Percentiles rank a stretch among this genome's conserved stretches.
Evolutionary conservation across 1,284 basidiomycete species (phyloP).

Genomic region (Marasmius fiardii): DNA sequence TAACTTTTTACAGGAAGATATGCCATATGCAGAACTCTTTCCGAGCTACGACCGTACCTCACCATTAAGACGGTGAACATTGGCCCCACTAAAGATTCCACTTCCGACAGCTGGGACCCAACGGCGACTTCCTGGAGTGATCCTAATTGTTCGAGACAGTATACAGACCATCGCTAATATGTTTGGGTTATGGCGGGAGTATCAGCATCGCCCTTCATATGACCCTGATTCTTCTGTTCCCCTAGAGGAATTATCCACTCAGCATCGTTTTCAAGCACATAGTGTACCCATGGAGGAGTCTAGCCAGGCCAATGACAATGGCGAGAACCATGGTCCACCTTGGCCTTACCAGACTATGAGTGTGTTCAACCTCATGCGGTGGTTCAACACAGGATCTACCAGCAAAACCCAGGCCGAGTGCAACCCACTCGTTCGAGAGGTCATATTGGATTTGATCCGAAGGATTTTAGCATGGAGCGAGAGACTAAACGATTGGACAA

Average conservation of each 20-base stretch:
- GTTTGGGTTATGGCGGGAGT: constrained; percentile 25
- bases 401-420: too few relatives aligned
- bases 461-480: constrained; percentile 12
- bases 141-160: constrained; percentile 25
- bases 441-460: constrained; percentile 8
- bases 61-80: too few relatives aligned
- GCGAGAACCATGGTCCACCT: constrained; percentile 10
- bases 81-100: too few relatives aligned
- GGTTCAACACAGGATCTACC: constrained; percentile 19
- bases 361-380: constrained; percentile 19
- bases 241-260: constrained; percentile 17
- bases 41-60: too few relatives aligned
- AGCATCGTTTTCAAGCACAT: background rate
- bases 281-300: too few relatives aligned
- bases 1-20: too few relatives aligned
- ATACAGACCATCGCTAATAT: constrained; percentile 22
- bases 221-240: constrained; percentile 22
- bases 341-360: constrained; percentile 21
- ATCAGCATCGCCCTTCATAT: constrained; percentile 24
- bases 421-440: constrained; percentile 17
- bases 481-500: background rate
- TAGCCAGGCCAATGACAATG: too few relatives aligned
- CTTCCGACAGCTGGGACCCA: too few relatives aligned
- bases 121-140: constrained; percentile 15
- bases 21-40: too few relatives aligned